A percentile compares a stretch with the other conserved stretches of the same genome.
These are phyloP conservation scores for Lotmaria passim DNA, from an alignment of 208 protist species.

Conservation along the genomic window DNA sequence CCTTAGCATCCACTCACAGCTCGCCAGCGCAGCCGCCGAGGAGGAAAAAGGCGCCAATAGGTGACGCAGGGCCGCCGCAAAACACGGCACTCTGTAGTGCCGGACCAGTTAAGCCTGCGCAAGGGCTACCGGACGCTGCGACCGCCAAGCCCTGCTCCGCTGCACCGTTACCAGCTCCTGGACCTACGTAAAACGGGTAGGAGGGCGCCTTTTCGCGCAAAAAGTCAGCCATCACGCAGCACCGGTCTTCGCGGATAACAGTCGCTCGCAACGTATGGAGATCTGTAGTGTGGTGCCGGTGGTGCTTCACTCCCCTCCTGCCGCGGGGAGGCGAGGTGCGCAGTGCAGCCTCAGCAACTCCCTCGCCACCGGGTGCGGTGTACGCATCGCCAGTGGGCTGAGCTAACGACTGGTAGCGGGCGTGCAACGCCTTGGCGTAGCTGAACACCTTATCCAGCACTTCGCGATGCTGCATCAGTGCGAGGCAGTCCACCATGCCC, in stretches of 20 bases:
- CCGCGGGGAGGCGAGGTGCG: background rate
- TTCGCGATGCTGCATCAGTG: constrained; percentile 42
- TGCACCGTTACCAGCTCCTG: background rate
- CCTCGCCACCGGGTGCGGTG: background rate
- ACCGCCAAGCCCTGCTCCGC: constrained; percentile 3
- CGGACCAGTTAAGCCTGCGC: background rate
- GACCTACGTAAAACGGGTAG: constrained; percentile 46
- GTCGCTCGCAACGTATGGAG: background rate
- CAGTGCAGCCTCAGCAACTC: background rate
- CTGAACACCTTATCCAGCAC: constrained; percentile 47
- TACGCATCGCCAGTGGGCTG: background rate
- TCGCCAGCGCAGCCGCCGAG: constrained; percentile 29
- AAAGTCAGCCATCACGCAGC: constrained; percentile 35
- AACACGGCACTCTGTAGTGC: constrained; percentile 33
- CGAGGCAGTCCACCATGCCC: constrained; percentile 42
- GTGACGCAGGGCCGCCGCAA: constrained; percentile 17
- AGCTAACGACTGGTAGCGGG: constrained; percentile 19
- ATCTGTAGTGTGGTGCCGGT: background rate
- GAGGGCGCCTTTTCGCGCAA: constrained; percentile 32
- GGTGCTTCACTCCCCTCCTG: background rate
- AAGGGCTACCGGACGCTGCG: background rate
- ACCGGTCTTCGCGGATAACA: constrained; percentile 31
- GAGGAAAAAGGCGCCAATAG: constrained; percentile 38
- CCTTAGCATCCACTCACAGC: background rate
- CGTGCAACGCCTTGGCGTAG: constrained; percentile 56